Evolutionary conservation across 2,329 filamentous ascomycete genomes (phyloP).

Genomic region (Aspergillus sclerotialis): DNA sequence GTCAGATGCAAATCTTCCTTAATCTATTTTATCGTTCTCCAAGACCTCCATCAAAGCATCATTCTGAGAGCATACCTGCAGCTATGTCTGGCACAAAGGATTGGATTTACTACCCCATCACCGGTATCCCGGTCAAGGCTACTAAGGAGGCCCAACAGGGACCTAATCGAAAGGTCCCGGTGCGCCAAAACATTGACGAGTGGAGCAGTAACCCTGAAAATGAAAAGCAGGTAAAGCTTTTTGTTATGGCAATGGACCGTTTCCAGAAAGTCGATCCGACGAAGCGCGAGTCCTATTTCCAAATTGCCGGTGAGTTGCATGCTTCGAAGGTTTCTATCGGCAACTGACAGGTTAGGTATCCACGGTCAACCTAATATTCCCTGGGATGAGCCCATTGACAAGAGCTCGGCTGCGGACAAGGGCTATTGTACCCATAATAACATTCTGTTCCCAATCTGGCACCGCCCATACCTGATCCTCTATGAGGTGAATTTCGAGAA

Average conservation of each 20-base stretch:
- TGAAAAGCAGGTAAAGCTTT: conserved; percentile 11
- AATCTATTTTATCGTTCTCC: no score
- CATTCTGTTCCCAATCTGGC: conserved; percentile 73
- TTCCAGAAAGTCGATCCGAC: conserved; percentile 9
- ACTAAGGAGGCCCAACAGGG: background rate
- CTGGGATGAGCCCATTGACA: background rate
- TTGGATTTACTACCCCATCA: background rate
- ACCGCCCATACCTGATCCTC: conserved; percentile 67
- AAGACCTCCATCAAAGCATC: no score
- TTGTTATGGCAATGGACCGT: conserved; percentile 7
- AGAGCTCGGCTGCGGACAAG: conserved; percentile 10
- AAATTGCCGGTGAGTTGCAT: background rate
- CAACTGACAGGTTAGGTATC: background rate
- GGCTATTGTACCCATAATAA: conserved; percentile 75
- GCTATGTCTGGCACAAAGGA: no score
- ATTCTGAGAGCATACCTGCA: no score
- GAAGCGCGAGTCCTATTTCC: background rate
- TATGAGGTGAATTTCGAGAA: conserved; percentile 39
- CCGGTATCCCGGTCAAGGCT: background rate
- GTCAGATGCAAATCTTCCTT: no score
- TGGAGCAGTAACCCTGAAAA: conserved; percentile 9
- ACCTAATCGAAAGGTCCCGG: conserved; percentile 3
- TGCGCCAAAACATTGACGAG: conserved; percentile 12
- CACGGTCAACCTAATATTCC: background rate
- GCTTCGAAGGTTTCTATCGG: background rate